These are phyloP conservation scores for Plasmodium billcollinsi DNA, from an alignment of 169 alveolate species.

Conservation along the genomic window DNA sequence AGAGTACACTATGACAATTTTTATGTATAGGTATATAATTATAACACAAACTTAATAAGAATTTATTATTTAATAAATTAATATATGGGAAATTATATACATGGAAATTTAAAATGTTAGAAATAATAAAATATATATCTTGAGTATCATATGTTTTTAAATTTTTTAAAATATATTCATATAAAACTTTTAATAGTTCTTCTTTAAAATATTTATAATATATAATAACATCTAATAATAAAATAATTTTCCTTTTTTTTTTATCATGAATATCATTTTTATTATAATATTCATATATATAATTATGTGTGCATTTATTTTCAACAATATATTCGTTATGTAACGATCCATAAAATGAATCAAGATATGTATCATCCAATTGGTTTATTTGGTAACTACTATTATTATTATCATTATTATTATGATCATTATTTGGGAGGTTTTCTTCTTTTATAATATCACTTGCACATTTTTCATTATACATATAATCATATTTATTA, in stretches of 20 bases:
- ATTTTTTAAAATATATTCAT: slow-evolving; percentile 39
- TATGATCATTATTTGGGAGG: background rate
- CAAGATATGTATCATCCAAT: background rate
- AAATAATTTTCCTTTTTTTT: slow-evolving; percentile 34
- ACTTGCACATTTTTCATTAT: background rate
- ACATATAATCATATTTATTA: background rate
- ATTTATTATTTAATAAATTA: slow-evolving; percentile 33
- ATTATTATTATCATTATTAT: background rate
- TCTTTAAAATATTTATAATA: slow-evolving; percentile 49
- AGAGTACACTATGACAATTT: slow-evolving; percentile 15
- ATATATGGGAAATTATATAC: slow-evolving; percentile 22
- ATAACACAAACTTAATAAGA: slow-evolving; percentile 34
- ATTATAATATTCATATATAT: slow-evolving; percentile 71
- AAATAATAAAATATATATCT: slow-evolving; percentile 32
- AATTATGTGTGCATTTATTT: slow-evolving; percentile 37
- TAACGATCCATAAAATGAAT: slow-evolving; percentile 23
- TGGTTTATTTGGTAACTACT: background rate
- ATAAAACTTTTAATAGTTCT: slow-evolving; percentile 55
- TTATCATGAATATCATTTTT: slow-evolving; percentile 35
- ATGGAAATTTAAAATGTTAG: slow-evolving; percentile 32
- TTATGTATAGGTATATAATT: slow-evolving; percentile 61
- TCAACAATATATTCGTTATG: slow-evolving; percentile 68
- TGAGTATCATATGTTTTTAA: slow-evolving; percentile 29
- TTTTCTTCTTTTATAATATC: background rate
- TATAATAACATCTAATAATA: slow-evolving; percentile 58